Evolutionary conservation across 805 yeast genomes (phyloP).

Genomic region (Lachancea fermentati): DNA sequence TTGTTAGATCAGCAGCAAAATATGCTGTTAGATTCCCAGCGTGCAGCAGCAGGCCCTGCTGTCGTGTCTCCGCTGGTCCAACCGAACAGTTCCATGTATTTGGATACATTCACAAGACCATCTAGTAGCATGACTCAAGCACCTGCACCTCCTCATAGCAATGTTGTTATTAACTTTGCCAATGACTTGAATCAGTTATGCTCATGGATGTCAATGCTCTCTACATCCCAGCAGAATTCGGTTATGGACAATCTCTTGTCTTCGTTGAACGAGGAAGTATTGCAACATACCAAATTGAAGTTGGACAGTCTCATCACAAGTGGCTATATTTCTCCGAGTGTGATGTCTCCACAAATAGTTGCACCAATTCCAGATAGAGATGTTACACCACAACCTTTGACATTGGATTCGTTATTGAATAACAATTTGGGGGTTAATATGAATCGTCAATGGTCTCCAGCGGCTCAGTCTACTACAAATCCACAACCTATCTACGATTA

Average conservation of each 20-base stretch:
- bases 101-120: conserved; percentile 21
- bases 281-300: conserved; percentile 44
- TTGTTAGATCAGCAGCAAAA: conserved; percentile 21
- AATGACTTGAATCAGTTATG: conserved; percentile 47
- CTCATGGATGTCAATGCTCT: conserved; percentile 46
- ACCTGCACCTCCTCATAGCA: conserved; percentile 12
- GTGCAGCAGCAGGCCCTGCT: conserved; percentile 28
- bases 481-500: conserved; percentile 27
- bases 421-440: conserved; percentile 7
- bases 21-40: conserved; percentile 15
- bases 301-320: conserved; percentile 34
- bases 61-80: conserved; percentile 22
- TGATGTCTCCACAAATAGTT: conserved; percentile 20
- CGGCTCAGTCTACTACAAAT: conserved; percentile 39
- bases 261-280: conserved; percentile 45
- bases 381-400: conserved; percentile 32
- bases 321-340: conserved; percentile 22
- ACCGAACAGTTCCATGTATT: conserved; percentile 18
- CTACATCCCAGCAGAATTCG: conserved; percentile 45
- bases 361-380: conserved; percentile 25
- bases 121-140: conserved; percentile 14
- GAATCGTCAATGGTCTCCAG: conserved; percentile 24
- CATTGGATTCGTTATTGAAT: conserved; percentile 37
- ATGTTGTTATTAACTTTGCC: conserved; percentile 35
- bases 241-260: conserved; percentile 51